These are phyloP conservation scores for Talaromyces ruber DNA, from an alignment of 495 filamentous ascomycete genomes.

Conservation along the genomic window DNA sequence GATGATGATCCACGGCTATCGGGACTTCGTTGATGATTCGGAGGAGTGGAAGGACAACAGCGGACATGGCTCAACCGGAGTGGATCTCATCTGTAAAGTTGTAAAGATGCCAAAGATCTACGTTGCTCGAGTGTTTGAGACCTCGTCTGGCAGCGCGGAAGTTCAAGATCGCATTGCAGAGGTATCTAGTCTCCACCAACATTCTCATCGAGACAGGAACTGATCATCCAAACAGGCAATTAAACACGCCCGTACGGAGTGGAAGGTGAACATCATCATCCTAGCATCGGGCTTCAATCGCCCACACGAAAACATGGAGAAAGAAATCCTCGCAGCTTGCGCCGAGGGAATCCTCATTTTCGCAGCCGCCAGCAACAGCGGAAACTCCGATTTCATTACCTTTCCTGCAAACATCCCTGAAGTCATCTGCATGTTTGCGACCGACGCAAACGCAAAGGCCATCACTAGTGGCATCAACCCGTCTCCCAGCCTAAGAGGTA, in stretches of 20 bases:
- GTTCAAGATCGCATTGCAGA: background rate
- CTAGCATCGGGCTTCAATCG: constrained; percentile 1
- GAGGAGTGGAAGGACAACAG: background rate
- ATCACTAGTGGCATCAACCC: background rate
- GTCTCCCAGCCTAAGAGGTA: background rate
- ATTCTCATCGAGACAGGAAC: no score
- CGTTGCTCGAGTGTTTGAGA: constrained; percentile 1
- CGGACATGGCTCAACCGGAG: constrained; percentile 1
- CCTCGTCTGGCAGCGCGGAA: background rate
- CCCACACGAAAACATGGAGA: background rate
- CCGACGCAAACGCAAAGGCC: background rate
- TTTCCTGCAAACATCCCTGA: constrained; percentile 1
- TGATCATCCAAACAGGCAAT: background rate
- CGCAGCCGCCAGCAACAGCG: constrained; percentile 1
- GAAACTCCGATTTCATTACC: background rate
- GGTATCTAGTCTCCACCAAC: background rate
- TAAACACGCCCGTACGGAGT: background rate
- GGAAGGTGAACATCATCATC: constrained; percentile 3
- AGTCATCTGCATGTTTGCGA: constrained; percentile 2
- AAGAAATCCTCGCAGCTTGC: background rate
- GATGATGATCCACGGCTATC: background rate
- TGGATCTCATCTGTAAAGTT: background rate
- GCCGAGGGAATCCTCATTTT: background rate
- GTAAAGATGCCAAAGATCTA: background rate
- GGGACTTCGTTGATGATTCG: background rate